phyloP scores from a whole-genome alignment of 108 stramenopile species.

The Cyclotella atomus region DNA sequence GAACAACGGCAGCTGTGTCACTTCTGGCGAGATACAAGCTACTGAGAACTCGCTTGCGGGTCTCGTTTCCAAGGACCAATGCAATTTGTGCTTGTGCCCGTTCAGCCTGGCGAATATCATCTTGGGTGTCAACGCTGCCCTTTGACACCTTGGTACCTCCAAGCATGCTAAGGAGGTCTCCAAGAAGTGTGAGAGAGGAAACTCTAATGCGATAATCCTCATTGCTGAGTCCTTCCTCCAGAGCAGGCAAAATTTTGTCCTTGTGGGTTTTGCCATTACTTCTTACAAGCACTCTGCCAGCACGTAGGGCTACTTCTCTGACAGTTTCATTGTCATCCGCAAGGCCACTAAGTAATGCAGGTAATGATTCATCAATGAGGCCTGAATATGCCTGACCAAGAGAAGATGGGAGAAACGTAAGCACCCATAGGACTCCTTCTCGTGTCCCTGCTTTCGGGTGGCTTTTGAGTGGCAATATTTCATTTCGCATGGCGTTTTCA shows the following conservation, averaged over 20 bases:
- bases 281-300: slow-evolving; percentile 94
- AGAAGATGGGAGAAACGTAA: slow-evolving; percentile 96
- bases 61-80: slow-evolving; percentile 82
- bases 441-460: slow-evolving; percentile 90
- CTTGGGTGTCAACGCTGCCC: slow-evolving; percentile 88
- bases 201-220: slow-evolving; percentile 95
- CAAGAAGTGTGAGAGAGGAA: slow-evolving; percentile 93
- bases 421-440: slow-evolving; percentile 98
- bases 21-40: slow-evolving; percentile 93
- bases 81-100: slow-evolving; percentile 87
- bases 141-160: slow-evolving; percentile 90
- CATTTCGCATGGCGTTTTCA: slow-evolving; percentile 79
- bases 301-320: slow-evolving; percentile 94
- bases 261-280: slow-evolving; percentile 92
- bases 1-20: slow-evolving; percentile 90
- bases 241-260: slow-evolving; percentile 91
- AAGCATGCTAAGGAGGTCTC: slow-evolving; percentile 94
- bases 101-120: slow-evolving; percentile 88
- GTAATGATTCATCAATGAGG: slow-evolving; percentile 88
- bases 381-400: slow-evolving; percentile 87
- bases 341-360: slow-evolving; percentile 93
- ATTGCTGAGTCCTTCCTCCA: slow-evolving; percentile 91
- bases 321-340: slow-evolving; percentile 95
- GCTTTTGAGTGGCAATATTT: slow-evolving; percentile 88
- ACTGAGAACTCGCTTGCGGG: slow-evolving; percentile 86